A percentile compares a stretch with the other conserved stretches of the same genome.
phyloP scores from a whole-genome alignment of 345 rosid genomes.

The Gossypium longicalyx region DNA sequence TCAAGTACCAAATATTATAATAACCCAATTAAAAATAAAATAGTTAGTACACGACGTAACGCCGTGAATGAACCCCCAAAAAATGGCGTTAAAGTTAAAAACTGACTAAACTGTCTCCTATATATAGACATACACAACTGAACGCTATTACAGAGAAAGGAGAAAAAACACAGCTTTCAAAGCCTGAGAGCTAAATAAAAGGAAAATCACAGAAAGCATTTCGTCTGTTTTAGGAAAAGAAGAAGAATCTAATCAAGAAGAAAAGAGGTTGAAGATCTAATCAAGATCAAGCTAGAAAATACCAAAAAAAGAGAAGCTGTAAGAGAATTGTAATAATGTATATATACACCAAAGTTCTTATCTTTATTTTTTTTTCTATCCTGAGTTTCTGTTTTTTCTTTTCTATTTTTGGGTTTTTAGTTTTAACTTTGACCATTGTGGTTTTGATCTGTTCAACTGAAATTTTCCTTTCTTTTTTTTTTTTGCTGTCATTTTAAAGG shows the following conservation, averaged over 20 bases:
- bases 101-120: constrained; percentile 25
- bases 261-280: constrained; percentile 33
- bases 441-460: constrained; percentile 28
- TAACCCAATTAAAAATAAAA: too few relatives aligned
- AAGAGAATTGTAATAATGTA: constrained; percentile 6
- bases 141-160: constrained; percentile 8
- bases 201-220: constrained; percentile 21
- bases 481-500: neutral
- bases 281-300: constrained; percentile 39
- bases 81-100: constrained; percentile 21
- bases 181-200: constrained; percentile 27
- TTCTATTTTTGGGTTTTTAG: neutral
- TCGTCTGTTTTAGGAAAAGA: constrained; percentile 15
- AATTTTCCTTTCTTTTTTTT: neutral
- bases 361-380: neutral
- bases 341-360: constrained; percentile 21
- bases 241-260: constrained; percentile 14
- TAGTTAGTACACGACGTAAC: neutral
- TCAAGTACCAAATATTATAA: too few relatives aligned
- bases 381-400: neutral
- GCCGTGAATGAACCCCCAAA: neutral
- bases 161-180: constrained; percentile 10
- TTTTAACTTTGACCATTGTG: constrained; percentile 15
- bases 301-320: constrained; percentile 16
- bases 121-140: constrained; percentile 12